Conservation (phyloP, 2,329 filamentous ascomycete genomes). For the Sporothrix brasiliensis region DNA sequence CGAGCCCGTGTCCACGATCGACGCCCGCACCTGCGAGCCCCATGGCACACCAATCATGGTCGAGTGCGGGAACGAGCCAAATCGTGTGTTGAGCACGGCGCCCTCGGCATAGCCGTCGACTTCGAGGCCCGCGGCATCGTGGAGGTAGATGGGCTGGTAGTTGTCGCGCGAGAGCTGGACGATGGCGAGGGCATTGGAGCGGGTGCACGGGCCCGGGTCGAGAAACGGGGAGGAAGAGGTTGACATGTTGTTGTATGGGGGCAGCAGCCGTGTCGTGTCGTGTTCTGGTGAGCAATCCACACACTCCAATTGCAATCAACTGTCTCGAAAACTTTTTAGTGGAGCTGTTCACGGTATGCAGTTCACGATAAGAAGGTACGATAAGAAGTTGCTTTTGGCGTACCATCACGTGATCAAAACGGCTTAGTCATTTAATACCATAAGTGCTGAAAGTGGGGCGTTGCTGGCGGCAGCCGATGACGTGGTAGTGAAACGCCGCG, state of each 20-base stretch:
- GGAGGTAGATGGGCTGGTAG: constrained; percentile 73
- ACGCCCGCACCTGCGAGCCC: constrained; percentile 90
- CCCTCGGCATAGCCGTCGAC: constrained; percentile 75
- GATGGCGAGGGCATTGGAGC: constrained; percentile 71
- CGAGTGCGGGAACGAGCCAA: constrained; percentile 84
- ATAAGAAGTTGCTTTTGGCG: neutral
- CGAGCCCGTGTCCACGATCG: constrained; percentile 88
- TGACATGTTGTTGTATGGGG: neutral
- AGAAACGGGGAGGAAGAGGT: constrained; percentile 72
- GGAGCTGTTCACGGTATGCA: neutral
- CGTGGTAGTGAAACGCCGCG: constrained; percentile 22
- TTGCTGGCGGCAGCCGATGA: neutral
- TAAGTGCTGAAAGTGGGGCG: neutral
- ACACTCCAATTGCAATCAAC: neutral
- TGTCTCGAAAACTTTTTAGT: constrained; percentile 29
- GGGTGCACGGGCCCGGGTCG: constrained; percentile 65
- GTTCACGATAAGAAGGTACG: neutral
- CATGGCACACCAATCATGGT: constrained; percentile 78
- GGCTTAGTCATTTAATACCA: constrained; percentile 4
- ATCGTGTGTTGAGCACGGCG: constrained; percentile 85
- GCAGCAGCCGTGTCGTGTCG: constrained; percentile 21
- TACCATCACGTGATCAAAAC: no score
- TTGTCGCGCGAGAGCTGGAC: constrained; percentile 88
- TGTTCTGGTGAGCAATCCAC: neutral
- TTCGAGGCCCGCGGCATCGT: constrained; percentile 58